Evolutionary conservation across 345 rosid species (phyloP).

Genomic region (Boechera stricta): DNA sequence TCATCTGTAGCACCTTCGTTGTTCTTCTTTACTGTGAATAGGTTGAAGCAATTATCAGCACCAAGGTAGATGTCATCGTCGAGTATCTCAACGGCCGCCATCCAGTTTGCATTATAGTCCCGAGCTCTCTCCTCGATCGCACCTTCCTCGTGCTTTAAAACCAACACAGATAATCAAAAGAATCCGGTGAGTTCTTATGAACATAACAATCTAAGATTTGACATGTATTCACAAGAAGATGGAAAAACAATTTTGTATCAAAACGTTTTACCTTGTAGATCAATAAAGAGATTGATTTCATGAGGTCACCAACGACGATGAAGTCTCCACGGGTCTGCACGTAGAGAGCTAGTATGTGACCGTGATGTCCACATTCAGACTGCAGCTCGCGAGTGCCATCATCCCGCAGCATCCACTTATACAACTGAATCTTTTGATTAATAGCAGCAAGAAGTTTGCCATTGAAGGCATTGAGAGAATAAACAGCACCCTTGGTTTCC

Average conservation of each 20-base stretch:
- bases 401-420: slow-evolving; percentile 93
- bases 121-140: slow-evolving; percentile 89
- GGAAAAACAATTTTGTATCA: slow-evolving; percentile 6
- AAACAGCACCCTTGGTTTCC: slow-evolving; percentile 93
- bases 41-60: slow-evolving; percentile 80
- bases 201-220: not conserved
- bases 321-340: slow-evolving; percentile 97
- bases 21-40: slow-evolving; percentile 81
- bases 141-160: slow-evolving; percentile 84
- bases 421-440: slow-evolving; percentile 88
- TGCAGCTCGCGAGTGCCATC: slow-evolving; percentile 86
- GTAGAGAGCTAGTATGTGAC: slow-evolving; percentile 87
- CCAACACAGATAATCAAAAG: slow-evolving; percentile 21
- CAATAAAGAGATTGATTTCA: slow-evolving; percentile 89
- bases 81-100: slow-evolving; percentile 91
- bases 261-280: slow-evolving; percentile 74
- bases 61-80: slow-evolving; percentile 88
- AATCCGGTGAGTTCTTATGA: not conserved
- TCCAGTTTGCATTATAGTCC: slow-evolving; percentile 91
- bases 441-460: slow-evolving; percentile 95
- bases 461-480: slow-evolving; percentile 84
- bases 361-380: slow-evolving; percentile 91
- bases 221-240: slow-evolving; percentile 5
- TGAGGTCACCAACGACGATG: slow-evolving; percentile 91
- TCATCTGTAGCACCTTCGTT: slow-evolving; percentile 90